phyloP scores from a whole-genome alignment of 2,329 filamentous ascomycete species.

The Neofusicoccum ribis region DNA sequence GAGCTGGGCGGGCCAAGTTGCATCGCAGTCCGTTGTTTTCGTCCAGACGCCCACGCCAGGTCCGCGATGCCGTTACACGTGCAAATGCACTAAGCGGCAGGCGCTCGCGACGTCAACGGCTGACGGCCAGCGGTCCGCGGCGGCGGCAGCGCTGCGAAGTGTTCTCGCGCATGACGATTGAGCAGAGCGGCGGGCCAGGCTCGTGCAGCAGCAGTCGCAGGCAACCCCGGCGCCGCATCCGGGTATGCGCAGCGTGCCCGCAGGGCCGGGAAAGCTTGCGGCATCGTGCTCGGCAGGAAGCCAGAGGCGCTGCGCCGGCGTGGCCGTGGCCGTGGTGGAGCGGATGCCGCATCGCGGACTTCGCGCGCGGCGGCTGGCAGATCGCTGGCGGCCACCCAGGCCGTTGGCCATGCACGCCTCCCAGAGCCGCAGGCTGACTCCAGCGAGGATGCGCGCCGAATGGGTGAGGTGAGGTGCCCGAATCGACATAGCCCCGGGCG shows the following conservation, averaged over 20 bases:
- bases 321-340: not conserved
- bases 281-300: not conserved
- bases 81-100: not conserved
- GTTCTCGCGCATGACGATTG: constrained; percentile 12
- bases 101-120: constrained; percentile 9
- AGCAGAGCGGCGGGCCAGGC: too few relatives aligned
- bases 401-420: constrained; percentile 1
- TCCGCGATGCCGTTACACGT: constrained; percentile 10
- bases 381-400: not conserved
- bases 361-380: not conserved
- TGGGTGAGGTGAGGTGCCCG: constrained; percentile 15
- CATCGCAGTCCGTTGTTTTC: constrained; percentile 8
- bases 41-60: not conserved
- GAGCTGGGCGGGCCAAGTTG: constrained; percentile 5
- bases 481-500: constrained; percentile 16
- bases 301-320: not conserved
- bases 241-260: constrained; percentile 6
- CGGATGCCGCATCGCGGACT: not conserved
- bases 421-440: constrained; percentile 18
- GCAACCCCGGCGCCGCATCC: not conserved
- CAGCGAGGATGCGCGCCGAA: not conserved
- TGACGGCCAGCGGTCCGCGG: not conserved
- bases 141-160: not conserved
- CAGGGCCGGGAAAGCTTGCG: constrained; percentile 6
- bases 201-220: constrained; percentile 1